phyloP scores from a whole-genome alignment of 495 filamentous ascomycete species.

The Neurospora africana region DNA sequence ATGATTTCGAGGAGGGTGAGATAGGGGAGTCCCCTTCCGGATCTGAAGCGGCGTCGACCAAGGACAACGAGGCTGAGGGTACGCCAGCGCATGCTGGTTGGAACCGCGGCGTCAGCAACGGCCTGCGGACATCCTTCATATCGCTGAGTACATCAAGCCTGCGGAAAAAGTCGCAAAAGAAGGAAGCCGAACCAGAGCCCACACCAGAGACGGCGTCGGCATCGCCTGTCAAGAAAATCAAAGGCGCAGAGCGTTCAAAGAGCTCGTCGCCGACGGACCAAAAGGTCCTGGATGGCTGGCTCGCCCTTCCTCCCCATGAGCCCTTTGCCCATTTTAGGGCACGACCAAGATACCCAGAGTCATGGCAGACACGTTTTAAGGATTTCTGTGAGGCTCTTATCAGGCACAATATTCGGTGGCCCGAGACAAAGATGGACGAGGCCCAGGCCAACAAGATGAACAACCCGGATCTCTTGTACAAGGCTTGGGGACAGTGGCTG shows the following conservation, averaged over 20 bases:
- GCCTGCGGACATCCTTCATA: constrained; percentile 21
- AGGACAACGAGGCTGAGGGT: background rate
- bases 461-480: constrained; percentile 3
- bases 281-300: constrained; percentile 1
- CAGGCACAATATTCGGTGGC: background rate
- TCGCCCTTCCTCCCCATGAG: constrained; percentile 3
- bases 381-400: constrained; percentile 11
- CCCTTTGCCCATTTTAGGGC: background rate
- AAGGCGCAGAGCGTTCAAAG: background rate
- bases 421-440: background rate
- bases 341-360: background rate
- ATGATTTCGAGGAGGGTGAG: constrained; percentile 25
- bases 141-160: constrained; percentile 1
- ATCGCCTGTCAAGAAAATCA: background rate
- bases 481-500: constrained; percentile 17
- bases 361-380: constrained; percentile 9
- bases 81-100: constrained; percentile 16
- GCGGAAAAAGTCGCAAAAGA: constrained; percentile 1
- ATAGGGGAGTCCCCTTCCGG: constrained; percentile 18
- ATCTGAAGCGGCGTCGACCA: background rate
- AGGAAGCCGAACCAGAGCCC: background rate
- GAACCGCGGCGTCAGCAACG: constrained; percentile 27
- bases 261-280: background rate
- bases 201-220: background rate
- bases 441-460: constrained; percentile 6